phyloP scores from a whole-genome alignment of 805 yeast species.

The Alloascoidea africana region DNA sequence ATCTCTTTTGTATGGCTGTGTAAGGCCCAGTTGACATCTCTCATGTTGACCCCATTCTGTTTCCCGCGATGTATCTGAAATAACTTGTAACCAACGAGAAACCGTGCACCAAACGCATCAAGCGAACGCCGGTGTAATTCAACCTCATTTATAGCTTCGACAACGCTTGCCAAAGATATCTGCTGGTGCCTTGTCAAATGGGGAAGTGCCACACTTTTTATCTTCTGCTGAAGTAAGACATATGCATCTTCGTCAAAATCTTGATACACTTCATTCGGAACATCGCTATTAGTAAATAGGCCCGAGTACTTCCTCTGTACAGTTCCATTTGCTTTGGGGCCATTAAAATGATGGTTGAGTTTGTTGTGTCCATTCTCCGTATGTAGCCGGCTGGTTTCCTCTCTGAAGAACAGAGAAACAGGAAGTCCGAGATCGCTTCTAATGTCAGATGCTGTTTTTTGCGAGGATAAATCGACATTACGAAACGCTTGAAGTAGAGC shows the following conservation, averaged over 20 bases:
- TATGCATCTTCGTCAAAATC: constrained; percentile 28
- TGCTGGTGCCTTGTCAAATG: constrained; percentile 86
- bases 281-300: constrained; percentile 10
- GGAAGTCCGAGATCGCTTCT: constrained; percentile 13
- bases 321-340: not conserved
- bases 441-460: constrained; percentile 15
- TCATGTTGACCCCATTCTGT: constrained; percentile 44
- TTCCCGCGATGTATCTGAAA: constrained; percentile 36
- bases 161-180: constrained; percentile 56
- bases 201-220: constrained; percentile 57
- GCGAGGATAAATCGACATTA: constrained; percentile 28
- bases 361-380: too few species aligned
- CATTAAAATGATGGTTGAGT: not conserved
- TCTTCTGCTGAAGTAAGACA: constrained; percentile 35
- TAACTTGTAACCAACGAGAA: constrained; percentile 54
- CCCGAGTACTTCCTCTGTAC: not conserved
- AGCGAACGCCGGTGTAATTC: constrained; percentile 24
- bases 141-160: constrained; percentile 47
- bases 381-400: too few species aligned
- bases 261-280: constrained; percentile 20
- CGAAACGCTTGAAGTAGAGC: constrained; percentile 38
- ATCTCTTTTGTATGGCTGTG: constrained; percentile 70
- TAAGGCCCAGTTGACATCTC: constrained; percentile 81
- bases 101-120: constrained; percentile 58
- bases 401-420: constrained; percentile 12